These are phyloP conservation scores for Fusarium praegraminearum DNA, from an alignment of 2,329 filamentous ascomycete species.

Conservation along the genomic window DNA sequence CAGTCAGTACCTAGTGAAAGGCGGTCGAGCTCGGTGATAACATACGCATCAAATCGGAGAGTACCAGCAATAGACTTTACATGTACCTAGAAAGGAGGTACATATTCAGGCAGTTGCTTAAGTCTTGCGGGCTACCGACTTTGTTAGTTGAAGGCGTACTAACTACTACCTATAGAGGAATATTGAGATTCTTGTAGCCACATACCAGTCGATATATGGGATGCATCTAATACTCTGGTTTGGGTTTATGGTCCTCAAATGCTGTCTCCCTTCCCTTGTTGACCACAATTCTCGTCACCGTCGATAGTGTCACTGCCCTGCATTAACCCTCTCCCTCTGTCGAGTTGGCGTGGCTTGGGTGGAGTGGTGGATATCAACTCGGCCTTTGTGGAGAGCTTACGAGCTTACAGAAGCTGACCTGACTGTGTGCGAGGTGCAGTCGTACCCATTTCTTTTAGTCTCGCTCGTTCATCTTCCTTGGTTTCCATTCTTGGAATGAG, in stretches of 20 bases:
- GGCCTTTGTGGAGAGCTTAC: constrained; percentile 20
- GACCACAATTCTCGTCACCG: constrained; percentile 14
- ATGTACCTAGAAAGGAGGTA: neutral
- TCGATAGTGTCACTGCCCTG: constrained; percentile 24
- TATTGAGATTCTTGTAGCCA: constrained; percentile 7
- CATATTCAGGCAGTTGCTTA: neutral
- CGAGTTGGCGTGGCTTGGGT: constrained; percentile 32
- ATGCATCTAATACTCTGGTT: neutral
- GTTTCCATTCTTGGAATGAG: constrained; percentile 20
- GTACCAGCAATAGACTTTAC: neutral
- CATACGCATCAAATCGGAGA: neutral
- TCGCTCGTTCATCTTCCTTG: constrained; percentile 16
- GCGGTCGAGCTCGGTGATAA: neutral
- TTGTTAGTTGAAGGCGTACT: neutral
- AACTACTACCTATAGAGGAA: neutral
- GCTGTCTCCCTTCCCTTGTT: constrained; percentile 23
- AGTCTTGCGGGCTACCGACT: constrained; percentile 5
- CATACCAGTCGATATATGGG: constrained; percentile 24
- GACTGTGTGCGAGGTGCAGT: constrained; percentile 21
- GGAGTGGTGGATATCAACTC: constrained; percentile 19
- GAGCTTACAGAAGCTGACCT: constrained; percentile 21
- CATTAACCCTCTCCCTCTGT: constrained; percentile 22
- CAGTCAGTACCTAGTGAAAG: neutral
- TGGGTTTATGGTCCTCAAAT: neutral
- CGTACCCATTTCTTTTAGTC: constrained; percentile 21